These are phyloP conservation scores for Cenococcum geophilum DNA, from an alignment of 495 filamentous ascomycete species.

Conservation along the genomic window DNA sequence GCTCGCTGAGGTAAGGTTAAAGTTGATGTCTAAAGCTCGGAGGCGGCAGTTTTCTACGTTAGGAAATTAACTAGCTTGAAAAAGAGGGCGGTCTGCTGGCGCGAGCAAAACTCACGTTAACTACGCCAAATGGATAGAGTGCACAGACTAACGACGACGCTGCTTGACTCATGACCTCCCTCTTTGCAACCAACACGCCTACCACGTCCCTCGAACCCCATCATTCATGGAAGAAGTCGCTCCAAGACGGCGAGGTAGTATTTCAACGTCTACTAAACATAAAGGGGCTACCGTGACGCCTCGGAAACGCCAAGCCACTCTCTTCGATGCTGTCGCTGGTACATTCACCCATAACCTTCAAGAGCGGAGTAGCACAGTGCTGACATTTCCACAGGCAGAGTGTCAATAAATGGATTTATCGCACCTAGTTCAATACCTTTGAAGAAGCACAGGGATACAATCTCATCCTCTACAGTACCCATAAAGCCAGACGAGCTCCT, in stretches of 20 bases:
- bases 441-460: slow-evolving; percentile 44
- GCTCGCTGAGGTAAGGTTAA: too few relatives aligned
- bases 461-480: slow-evolving; percentile 47
- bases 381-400: slow-evolving; percentile 14
- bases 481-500: slow-evolving; percentile 70
- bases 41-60: too few relatives aligned
- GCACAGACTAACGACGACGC: too few relatives aligned
- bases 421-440: slow-evolving; percentile 17
- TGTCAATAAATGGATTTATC: slow-evolving; percentile 22
- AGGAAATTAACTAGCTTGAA: too few relatives aligned
- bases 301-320: slow-evolving; percentile 42
- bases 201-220: too few relatives aligned
- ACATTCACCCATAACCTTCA: slow-evolving; percentile 6
- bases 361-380: not conserved
- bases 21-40: too few relatives aligned
- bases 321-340: slow-evolving; percentile 83
- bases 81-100: too few relatives aligned
- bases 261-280: not conserved
- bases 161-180: too few relatives aligned
- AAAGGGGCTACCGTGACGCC: not conserved
- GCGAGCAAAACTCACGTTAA: too few relatives aligned
- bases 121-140: too few relatives aligned
- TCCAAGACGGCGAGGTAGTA: not conserved
- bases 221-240: too few relatives aligned
- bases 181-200: too few relatives aligned